Base-by-base conservation (phyloP, 2,329 filamentous ascomycete species). In the Aspergillus flavus region DNA sequence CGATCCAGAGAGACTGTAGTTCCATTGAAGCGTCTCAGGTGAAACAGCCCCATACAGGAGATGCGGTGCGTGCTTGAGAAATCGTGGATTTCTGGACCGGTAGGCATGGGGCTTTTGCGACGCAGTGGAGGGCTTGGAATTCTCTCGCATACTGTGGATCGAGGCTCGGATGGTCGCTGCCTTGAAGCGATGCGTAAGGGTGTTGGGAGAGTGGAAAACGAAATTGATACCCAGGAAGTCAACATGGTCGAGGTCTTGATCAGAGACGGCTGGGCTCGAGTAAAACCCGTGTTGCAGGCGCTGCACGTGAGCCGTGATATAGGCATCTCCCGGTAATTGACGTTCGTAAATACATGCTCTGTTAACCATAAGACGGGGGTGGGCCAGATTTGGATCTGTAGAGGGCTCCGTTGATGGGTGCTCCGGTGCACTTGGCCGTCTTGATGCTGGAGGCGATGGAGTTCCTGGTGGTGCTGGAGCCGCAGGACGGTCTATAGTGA, bases 21-120 rank as follows among this genome's bases (percentile, higher is more conserved):
- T 81, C 81, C 81, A 83, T 62, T 82, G 78, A 63, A 83, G 70
- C 10, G 79, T 82, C 66, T 83, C 81, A 0, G 81, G 81, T 14
- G 79, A 82, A 10, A 83, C 76, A 6, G 79, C 75, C 6, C 81
- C 81, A 62, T 79, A 84, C 57, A 83, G 79, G 21, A 84, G 72
- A 68, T 84, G 82, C 11, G 82, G 82, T 5, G 83, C 82, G 68
- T 84, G 82, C 72, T 80, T 81, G 21, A 85, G 71, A 54, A 85
- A 82, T 16, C 76, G 74, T 7, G 82, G 80, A 56, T 74, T 76
- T 12, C 62, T 65, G 3, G 69, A 68, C 3, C 70, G 70, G 50
- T 57, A 57, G 7, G 53, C 57, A 39, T 46, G 43, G 6, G 58
- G 63, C 36, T 55, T 28, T 4, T 43, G 52, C 2, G 50, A 26